phyloP scores from a whole-genome alignment of 2,329 filamentous ascomycete species.

The Chaetothyriales sp. region DNA sequence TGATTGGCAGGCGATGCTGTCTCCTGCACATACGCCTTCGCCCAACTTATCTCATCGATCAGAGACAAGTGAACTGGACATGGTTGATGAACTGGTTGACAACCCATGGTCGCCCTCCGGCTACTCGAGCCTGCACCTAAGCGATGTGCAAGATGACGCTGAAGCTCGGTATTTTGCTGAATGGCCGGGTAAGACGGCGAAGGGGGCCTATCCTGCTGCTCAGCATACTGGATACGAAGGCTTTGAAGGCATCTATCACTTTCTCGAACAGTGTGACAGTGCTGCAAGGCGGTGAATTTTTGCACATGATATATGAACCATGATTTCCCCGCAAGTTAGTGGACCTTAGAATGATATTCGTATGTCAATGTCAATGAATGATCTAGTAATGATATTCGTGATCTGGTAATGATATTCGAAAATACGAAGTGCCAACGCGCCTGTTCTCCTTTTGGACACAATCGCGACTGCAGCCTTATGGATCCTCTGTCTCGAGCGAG shows the following conservation, averaged over 20 bases:
- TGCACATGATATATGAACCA: background rate
- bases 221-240: slow-evolving; percentile 45
- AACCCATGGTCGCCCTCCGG: slow-evolving; percentile 44
- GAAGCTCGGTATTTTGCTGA: slow-evolving; percentile 15
- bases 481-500: background rate
- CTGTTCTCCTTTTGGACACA: too few species aligned
- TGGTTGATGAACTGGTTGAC: slow-evolving; percentile 27
- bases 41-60: slow-evolving; percentile 17
- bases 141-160: slow-evolving; percentile 27
- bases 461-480: too few species aligned
- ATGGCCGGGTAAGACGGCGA: slow-evolving; percentile 11
- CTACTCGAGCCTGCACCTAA: slow-evolving; percentile 43
- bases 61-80: slow-evolving; percentile 24
- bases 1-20: slow-evolving; percentile 45
- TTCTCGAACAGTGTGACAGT: slow-evolving; percentile 48
- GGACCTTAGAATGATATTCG: too few species aligned
- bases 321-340: background rate
- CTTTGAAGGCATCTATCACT: slow-evolving; percentile 50
- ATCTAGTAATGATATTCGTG: too few species aligned
- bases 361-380: too few species aligned
- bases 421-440: too few species aligned
- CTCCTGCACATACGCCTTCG: slow-evolving; percentile 21
- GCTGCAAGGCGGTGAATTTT: slow-evolving; percentile 14
- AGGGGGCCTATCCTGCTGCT: slow-evolving; percentile 9
- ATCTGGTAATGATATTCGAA: too few species aligned